phyloP scores from a whole-genome alignment of 192 early-diverging fungal genomes.

The Coemansia sp. region DNA sequence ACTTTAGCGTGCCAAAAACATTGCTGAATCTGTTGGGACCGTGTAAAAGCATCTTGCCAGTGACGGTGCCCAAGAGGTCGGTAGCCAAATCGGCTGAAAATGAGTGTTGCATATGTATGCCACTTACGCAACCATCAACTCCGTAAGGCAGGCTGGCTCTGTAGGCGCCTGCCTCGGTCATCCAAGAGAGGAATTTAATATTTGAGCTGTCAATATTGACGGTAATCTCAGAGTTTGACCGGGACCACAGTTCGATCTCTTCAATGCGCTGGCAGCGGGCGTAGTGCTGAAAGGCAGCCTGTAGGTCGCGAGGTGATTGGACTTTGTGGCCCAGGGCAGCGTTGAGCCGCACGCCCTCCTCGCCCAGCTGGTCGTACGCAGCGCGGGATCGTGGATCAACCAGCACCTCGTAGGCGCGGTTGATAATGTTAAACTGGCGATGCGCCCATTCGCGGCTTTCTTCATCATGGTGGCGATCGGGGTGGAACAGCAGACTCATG shows the following conservation, averaged over 20 bases:
- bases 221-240: slow-evolving; percentile 55
- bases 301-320: slow-evolving; percentile 70
- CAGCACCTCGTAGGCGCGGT: slow-evolving; percentile 82
- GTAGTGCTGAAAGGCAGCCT: slow-evolving; percentile 65
- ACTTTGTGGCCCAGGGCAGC: slow-evolving; percentile 65
- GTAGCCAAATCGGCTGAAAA: slow-evolving; percentile 62
- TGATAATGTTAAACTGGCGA: slow-evolving; percentile 72
- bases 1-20: slow-evolving; percentile 73
- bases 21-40: slow-evolving; percentile 72
- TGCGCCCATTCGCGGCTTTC: slow-evolving; percentile 66
- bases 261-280: slow-evolving; percentile 59
- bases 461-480: slow-evolving; percentile 70
- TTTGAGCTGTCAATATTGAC: slow-evolving; percentile 37
- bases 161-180: background rate
- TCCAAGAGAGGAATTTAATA: background rate
- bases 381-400: slow-evolving; percentile 72
- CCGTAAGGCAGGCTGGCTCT: background rate
- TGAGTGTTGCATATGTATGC: slow-evolving; percentile 53
- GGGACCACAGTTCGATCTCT: slow-evolving; percentile 65
- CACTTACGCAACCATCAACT: background rate
- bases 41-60: slow-evolving; percentile 64
- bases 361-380: slow-evolving; percentile 93
- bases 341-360: slow-evolving; percentile 70
- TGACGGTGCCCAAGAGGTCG: slow-evolving; percentile 53
- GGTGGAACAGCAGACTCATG: slow-evolving; percentile 74